Evolutionary conservation across 805 yeast genomes (phyloP), one percentile per base, ranked within the genome.

Genomic region (Ascoidea asiatica): DNA sequence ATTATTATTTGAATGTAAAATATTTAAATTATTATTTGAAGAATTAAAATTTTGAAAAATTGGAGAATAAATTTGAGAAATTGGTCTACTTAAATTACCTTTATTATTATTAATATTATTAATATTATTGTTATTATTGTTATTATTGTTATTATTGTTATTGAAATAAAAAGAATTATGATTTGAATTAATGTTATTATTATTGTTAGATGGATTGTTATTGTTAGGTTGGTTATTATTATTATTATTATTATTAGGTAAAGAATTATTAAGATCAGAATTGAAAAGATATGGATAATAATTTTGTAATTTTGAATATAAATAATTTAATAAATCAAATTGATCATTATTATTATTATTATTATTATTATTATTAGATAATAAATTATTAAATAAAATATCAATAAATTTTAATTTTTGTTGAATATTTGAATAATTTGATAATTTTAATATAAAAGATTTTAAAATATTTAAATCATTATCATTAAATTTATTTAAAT

Each of bases 41-140:
- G 8, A 15, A 29, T 2, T 29, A 11, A 11, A 15, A 29, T 29
- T 8, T 11, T 29, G 35, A 29, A 29, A 29, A 29, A 15, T 29
- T 47, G 59, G 50, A 21, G 64, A 57, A 40, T 60, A 41, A 40
- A 61, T 48, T 13, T 64, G 62, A 6, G 65, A 60, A 4, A 58
- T 53, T 5, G 64, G 60, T 45, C 63, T 52, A 19, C 39, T 18
- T 37, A n/a, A 41, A 13, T 33, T 36, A 29, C 8, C 8, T 11
- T 6, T 52, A 54, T 38, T 53, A 57, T 48, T 49, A 52, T 15
- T 11, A 29, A 15, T 7, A 11, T 23, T 23, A 11, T 23, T 23
- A 11, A 23, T 7, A 23, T 6, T 11, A 15, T 29, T 29, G 35
- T 29, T 29, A 19, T 43, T 36, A 15, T 46, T 41, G 13, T 39